Conservation (phyloP, 805 yeast species). For the Metschnikowia colocasiae region DNA sequence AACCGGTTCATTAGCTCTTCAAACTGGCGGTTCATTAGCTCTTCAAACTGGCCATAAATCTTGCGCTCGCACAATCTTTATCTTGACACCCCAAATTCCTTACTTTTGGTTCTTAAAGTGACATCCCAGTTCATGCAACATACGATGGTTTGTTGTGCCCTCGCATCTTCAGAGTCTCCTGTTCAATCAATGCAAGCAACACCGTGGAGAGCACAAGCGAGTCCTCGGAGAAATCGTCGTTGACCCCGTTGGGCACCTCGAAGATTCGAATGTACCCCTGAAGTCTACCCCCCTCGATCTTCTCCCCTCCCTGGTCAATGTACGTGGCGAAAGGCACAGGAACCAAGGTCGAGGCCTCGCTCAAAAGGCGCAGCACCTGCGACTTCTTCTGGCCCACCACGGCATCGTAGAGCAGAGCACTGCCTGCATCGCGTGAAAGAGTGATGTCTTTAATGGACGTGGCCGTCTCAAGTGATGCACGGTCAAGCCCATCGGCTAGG, state of each 20-base stretch:
- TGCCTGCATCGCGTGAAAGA: constrained; percentile 6
- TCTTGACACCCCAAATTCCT: no score
- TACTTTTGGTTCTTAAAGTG: no score
- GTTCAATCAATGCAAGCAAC: constrained; percentile 30
- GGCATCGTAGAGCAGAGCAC: constrained; percentile 16
- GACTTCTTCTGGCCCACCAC: constrained; percentile 22
- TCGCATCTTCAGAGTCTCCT: constrained; percentile 31
- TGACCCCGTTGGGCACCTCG: constrained; percentile 15
- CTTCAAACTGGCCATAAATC: no score
- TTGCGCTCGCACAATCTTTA: no score
- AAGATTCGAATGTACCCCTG: constrained; percentile 23
- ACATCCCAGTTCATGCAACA: no score
- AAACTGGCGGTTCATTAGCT: no score
- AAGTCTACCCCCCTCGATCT: constrained; percentile 20
- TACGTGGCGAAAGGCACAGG: constrained; percentile 30
- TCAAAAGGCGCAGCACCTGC: constrained; percentile 20
- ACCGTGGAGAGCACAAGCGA: constrained; percentile 24
- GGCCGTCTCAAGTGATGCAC: constrained; percentile 4
- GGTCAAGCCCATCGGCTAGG: constrained; percentile 23
- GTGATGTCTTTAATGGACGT: constrained; percentile 11
- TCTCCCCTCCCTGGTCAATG: constrained; percentile 24
- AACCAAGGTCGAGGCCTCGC: constrained; percentile 19
- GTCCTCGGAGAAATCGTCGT: constrained; percentile 16
- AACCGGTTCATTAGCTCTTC: no score
- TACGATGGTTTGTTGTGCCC: constrained; percentile 28